These are phyloP conservation scores for Lathyrus tuberosus DNA, from an alignment of 306 rosid species.

Conservation along the genomic window DNA sequence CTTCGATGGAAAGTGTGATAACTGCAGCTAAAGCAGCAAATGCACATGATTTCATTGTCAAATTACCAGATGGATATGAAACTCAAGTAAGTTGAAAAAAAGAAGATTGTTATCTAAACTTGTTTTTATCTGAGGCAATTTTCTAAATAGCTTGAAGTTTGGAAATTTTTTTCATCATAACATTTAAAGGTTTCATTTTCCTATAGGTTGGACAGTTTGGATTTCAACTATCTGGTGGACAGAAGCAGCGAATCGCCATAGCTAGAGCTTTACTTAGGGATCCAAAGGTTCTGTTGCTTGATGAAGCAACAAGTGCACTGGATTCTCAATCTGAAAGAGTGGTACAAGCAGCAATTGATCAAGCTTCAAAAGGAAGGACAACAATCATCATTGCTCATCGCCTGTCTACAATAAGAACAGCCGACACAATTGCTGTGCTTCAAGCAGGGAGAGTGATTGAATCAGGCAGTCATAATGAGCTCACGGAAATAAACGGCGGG, in stretches of 20 bases:
- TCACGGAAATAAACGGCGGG: slow-evolving; percentile 62
- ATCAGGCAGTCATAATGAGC: slow-evolving; percentile 67
- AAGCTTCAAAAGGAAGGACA: slow-evolving; percentile 87
- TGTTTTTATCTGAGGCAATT: slow-evolving; percentile 11
- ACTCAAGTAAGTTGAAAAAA: slow-evolving; percentile 68
- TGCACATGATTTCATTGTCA: slow-evolving; percentile 83
- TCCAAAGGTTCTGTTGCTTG: slow-evolving; percentile 83
- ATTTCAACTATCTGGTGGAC: slow-evolving; percentile 84
- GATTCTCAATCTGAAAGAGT: slow-evolving; percentile 82
- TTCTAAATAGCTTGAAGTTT: slow-evolving; percentile 19
- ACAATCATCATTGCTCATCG: slow-evolving; percentile 81
- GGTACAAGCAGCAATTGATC: slow-evolving; percentile 84
- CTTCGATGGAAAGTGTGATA: slow-evolving; percentile 73
- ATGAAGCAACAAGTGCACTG: slow-evolving; percentile 89
- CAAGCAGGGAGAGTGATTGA: slow-evolving; percentile 72
- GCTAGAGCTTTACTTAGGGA: slow-evolving; percentile 86
- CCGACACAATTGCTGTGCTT: slow-evolving; percentile 67
- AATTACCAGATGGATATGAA: slow-evolving; percentile 82
- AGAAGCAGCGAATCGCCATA: slow-evolving; percentile 86
- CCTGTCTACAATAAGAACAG: slow-evolving; percentile 64
- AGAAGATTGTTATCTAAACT: not conserved
- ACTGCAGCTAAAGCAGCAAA: slow-evolving; percentile 83
- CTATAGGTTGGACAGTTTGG: slow-evolving; percentile 85
- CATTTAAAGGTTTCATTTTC: slow-evolving; percentile 34
- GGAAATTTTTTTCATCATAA: not conserved